Percentiles rank a stretch among this genome's conserved stretches.
Evolutionary conservation across 2,329 filamentous ascomycete species (phyloP).

Genomic region (Colletotrichum sp.): DNA sequence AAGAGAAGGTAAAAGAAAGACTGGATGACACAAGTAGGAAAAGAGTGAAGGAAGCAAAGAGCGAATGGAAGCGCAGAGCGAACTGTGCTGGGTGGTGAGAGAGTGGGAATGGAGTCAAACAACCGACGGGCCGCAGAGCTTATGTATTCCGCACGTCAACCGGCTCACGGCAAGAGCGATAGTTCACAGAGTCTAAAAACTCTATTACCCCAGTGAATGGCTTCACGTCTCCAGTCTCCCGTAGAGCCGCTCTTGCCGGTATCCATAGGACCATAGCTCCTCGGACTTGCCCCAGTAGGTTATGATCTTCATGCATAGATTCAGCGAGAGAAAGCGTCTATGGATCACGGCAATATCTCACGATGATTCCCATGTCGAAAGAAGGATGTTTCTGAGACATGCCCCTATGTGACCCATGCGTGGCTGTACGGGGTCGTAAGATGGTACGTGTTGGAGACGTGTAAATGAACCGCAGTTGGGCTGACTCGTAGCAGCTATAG

Average conservation of each 20-base stretch:
- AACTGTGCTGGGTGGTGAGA: background rate
- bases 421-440: background rate
- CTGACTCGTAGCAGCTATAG: background rate
- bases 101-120: background rate
- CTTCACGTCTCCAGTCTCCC: background rate
- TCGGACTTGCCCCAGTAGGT: background rate
- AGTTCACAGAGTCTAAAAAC: background rate
- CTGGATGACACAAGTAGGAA: background rate
- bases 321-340: background rate
- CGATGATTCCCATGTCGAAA: background rate
- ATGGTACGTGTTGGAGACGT: background rate
- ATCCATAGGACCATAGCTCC: background rate
- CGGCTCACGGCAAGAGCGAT: background rate
- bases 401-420: background rate
- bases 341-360: background rate
- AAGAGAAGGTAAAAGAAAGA: conserved; percentile 1
- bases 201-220: background rate
- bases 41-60: background rate
- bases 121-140: background rate
- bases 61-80: conserved; percentile 1
- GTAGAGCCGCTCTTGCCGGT: background rate
- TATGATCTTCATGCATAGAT: background rate
- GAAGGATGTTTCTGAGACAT: background rate
- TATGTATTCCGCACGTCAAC: background rate
- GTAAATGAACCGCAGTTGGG: background rate